Base-by-base conservation (phyloP, 169 alveolate species). In the Plasmodium berghei region DNA sequence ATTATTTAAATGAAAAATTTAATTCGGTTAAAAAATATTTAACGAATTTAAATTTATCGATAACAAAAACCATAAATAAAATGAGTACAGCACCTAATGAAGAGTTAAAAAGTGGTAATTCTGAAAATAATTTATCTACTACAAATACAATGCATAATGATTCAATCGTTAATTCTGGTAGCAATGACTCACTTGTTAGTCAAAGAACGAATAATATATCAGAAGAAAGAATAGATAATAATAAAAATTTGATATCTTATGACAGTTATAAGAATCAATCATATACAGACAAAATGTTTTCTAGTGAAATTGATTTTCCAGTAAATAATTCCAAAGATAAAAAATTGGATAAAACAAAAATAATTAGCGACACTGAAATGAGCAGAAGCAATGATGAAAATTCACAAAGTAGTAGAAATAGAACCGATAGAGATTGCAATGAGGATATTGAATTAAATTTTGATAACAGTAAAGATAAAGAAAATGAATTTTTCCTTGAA, bases 1-100 rank as follows among this genome's bases (percentile, higher is more conserved):
- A 70, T 63, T 77, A 77, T 58, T 12, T 64, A 5, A 77, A 77
- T 59, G 75, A 77, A 12, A 77, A 63, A 52, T 64, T 77, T n/a
- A 63, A 77, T 34, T 62, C 56, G 40, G 48, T 77, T 12, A 77
- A 77, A 46, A 69, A 49, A 42, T 77, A 77, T 55, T 70, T 77
- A 14, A 40, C 89, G 20, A 77, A 58, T 63, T 64, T 77, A 2
- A 64, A 58, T 26, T 63, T 58, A 20, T 48, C 80, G 18, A 42
- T 49, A 26, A 55, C 58, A 3, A 64, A 26, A 14, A 63, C 89
- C 16, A 14, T 58, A 45, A 22, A 74, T 14, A 63, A 49, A 49
- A 40, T 55, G 6, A 42, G 63, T 42, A 16, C 45, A 26, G 4
- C 45, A 20, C 12, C 71, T 14, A 72, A 10, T 22, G 58, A 63